phyloP scores from a whole-genome alignment of 352 stramenopile genomes.

The Aphanomyces astaci region DNA sequence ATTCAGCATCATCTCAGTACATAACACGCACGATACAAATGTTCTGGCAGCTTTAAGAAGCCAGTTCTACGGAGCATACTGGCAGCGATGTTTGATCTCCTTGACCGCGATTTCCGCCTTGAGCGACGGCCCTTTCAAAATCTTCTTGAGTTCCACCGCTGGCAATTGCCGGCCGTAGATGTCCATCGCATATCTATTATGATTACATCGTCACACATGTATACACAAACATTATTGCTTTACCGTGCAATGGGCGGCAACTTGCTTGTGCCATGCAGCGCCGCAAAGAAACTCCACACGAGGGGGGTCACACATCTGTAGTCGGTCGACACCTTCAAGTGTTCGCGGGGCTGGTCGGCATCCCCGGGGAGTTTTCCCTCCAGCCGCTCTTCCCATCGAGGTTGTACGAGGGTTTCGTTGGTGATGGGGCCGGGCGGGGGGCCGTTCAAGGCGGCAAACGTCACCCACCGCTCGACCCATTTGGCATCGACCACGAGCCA shows the following conservation, averaged over 20 bases:
- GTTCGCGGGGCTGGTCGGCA: slow-evolving; percentile 34
- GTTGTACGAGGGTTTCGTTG: slow-evolving; percentile 45
- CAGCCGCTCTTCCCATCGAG: slow-evolving; percentile 40
- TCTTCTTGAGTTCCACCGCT: slow-evolving; percentile 9
- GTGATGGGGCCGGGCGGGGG: slow-evolving; percentile 46
- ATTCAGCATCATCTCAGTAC: background rate
- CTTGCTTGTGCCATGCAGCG: slow-evolving; percentile 46
- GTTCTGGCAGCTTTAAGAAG: background rate
- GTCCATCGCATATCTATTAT: slow-evolving; percentile 9
- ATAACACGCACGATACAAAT: background rate
- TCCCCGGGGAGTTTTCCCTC: slow-evolving; percentile 28
- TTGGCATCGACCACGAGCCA: slow-evolving; percentile 53
- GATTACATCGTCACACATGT: background rate
- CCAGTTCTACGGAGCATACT: background rate
- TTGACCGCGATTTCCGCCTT: slow-evolving; percentile 20
- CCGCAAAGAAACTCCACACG: slow-evolving; percentile 56
- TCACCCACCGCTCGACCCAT: slow-evolving; percentile 61
- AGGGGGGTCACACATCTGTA: slow-evolving; percentile 69
- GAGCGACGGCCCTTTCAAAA: slow-evolving; percentile 14
- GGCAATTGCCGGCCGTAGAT: slow-evolving; percentile 4
- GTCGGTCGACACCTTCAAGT: slow-evolving; percentile 41
- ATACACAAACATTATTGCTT: background rate
- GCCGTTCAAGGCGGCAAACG: slow-evolving; percentile 39
- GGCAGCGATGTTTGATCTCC: slow-evolving; percentile 20
- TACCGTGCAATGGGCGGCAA: slow-evolving; percentile 30